Evolutionary conservation across 1,284 basidiomycete species (phyloP).

Genomic region (Amylostereum areolatum): DNA sequence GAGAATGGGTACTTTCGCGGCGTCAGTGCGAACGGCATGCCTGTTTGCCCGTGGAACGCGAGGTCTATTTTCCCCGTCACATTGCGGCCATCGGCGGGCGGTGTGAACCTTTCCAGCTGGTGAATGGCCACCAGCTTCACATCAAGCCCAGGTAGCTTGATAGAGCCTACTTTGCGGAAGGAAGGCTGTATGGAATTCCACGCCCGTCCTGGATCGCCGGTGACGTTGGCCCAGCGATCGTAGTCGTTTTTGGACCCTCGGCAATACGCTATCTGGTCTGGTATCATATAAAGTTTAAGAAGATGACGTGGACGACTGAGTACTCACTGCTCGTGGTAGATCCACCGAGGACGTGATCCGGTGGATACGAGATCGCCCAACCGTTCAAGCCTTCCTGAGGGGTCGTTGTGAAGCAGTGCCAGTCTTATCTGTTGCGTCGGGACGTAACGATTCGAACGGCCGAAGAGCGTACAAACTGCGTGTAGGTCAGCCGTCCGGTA

Average conservation of each 20-base stretch:
- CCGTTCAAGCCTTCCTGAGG: constrained; percentile 23
- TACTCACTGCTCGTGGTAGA: constrained; percentile 26
- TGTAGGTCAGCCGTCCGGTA: neutral
- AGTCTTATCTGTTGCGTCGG: constrained; percentile 8
- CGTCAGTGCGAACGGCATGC: neutral
- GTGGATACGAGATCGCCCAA: constrained; percentile 19
- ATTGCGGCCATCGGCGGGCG: neutral
- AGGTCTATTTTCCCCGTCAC: neutral
- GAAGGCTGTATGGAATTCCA: constrained; percentile 30
- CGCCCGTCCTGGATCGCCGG: constrained; percentile 31
- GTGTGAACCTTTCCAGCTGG: neutral
- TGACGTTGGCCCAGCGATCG: constrained; percentile 26
- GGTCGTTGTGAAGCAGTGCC: constrained; percentile 26
- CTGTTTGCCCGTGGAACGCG: neutral
- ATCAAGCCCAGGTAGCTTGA: neutral
- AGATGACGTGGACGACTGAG: neutral
- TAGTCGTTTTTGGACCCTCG: constrained; percentile 32
- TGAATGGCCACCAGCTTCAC: neutral
- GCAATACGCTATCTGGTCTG: constrained; percentile 31
- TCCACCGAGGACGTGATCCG: constrained; percentile 27
- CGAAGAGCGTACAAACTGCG: constrained; percentile 6
- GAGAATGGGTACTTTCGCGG: constrained; percentile 1
- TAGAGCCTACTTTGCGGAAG: constrained; percentile 20
- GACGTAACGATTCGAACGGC: constrained; percentile 2
- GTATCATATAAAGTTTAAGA: neutral